Conservation (phyloP, 2,329 filamentous ascomycete species). For the Colletotrichum salicis region DNA sequence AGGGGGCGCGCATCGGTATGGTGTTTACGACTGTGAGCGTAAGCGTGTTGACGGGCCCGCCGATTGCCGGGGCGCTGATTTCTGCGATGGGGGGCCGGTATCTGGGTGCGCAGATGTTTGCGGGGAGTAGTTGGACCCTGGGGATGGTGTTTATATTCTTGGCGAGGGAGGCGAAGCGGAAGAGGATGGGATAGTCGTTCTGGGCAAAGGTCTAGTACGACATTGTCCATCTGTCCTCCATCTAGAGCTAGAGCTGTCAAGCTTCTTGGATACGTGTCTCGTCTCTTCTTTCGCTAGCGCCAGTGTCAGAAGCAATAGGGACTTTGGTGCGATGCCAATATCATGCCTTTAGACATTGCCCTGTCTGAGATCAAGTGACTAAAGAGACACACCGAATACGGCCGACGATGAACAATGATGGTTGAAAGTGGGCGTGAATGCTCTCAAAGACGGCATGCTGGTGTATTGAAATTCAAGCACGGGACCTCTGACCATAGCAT, state of each 20-base stretch:
- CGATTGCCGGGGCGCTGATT: conserved; percentile 61
- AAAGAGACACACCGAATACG: neutral
- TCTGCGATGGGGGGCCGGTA: conserved; percentile 42
- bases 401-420: neutral
- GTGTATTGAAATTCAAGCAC: neutral
- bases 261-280: neutral
- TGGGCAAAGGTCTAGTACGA: neutral
- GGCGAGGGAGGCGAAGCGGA: conserved; percentile 37
- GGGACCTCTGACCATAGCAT: neutral
- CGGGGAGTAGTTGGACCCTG: conserved; percentile 1
- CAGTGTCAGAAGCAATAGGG: neutral
- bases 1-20: conserved; percentile 68
- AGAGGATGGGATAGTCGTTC: neutral
- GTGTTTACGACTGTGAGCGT: conserved; percentile 60
- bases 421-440: neutral
- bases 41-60: conserved; percentile 61
- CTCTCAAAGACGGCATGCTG: neutral
- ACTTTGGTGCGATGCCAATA: neutral
- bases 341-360: neutral
- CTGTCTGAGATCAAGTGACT: neutral
- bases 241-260: neutral
- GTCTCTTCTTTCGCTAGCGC: neutral
- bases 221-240: neutral
- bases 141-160: conserved; percentile 6
- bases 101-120: conserved; percentile 1